Base-by-base conservation (phyloP, 768 basidiomycete species). In the Leccinum arenicola region DNA sequence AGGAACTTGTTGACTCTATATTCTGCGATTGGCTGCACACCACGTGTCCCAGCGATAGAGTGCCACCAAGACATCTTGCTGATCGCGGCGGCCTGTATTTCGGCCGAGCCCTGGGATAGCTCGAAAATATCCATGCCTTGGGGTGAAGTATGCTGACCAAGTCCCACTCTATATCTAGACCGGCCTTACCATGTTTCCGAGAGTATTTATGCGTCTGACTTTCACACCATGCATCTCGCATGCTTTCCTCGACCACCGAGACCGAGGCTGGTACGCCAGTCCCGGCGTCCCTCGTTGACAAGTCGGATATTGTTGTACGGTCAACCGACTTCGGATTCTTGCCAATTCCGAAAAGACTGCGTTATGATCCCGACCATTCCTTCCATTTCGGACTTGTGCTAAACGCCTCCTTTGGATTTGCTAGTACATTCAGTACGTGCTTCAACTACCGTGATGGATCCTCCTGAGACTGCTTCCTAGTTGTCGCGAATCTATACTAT, bases 401-500 rank as follows among this genome's bases (percentile, higher is more conserved):
- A 36, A 88, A 88, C 60, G 64, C 77, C 11, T 75, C 82, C 0
- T 89, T 91, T 66, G 89, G 85, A 17, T 76, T 85, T 60, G 83
- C 80, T 25, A 82, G 84, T 62, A 88, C 86, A 31, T 73, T 74
- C 55, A 62, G 71, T 74, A 47, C 50, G 73, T 60, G 14, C 23
- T 25, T 12, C 9, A 23, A 8, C 4, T n/a, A 4, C 7, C 5
- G 6, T 6, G 35, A 21, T 3, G 6, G n/a, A 43, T 31, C 27
- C 7, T 31, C 33, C 21, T 61, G n/a, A 68, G 14, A 12, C 33
- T 29, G 43, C n/a, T 43, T 33, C 3, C 7, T 17, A 88, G 87
- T 75, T 47, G 85, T 85, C 14, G 81, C 84, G n/a, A 93, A 93
- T 66, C 69, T 93, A 50, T 93, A 93, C 68, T 94, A 93, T 64